Base-by-base conservation (phyloP, 768 basidiomycete species). In the Phlegmacium glaucopus region DNA sequence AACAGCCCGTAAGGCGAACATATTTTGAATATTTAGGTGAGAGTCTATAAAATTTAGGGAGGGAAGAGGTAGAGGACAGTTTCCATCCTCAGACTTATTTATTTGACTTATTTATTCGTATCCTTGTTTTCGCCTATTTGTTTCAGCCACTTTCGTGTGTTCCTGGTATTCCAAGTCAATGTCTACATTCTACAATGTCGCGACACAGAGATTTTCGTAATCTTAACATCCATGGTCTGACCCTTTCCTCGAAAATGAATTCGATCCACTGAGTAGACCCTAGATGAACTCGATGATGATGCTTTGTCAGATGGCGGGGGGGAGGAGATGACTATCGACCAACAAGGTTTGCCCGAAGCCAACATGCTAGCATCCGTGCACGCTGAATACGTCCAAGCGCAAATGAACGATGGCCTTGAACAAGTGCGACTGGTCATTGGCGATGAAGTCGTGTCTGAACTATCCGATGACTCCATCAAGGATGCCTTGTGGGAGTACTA, bases 131-230 rank as follows among this genome's bases (percentile, higher is more conserved):
- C 38, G 44, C 17, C 9, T 56, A 26, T 53, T 56, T 61, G 47
- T 42, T 34, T 9, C 16, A 25, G 39, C 44, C 22, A 45, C 46
- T 39, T 44, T 44, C 30, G 30, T 30, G 32, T 32, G n/a, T n/a
- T n/a, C n/a, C n/a, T n/a, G n/a, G n/a, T 42, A 15, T 41, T 42
- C 27, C 37, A 32, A 42, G 35, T 42, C 35, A 37, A 41, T n/a
- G n/a, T 27, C 11, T 45, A 35, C 25, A 50, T 53, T 42, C 42
- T 44, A 66, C 45, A 48, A 93, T 97, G 93, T 97, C 95, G 5
- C 78, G 96, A 65, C 96, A 98, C 68, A 84, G 94, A 61, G 79
- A 85, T 67, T 76, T 97, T 53, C 77, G 89, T 53, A 93, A 94
- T 68, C 71, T 98, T 25, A 83, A 96, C 64, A 72, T 96, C 35